Percentiles rank a stretch among this genome's conserved stretches.
phyloP scores from a whole-genome alignment of 306 rosid species.

The Trifolium fragiferum region DNA sequence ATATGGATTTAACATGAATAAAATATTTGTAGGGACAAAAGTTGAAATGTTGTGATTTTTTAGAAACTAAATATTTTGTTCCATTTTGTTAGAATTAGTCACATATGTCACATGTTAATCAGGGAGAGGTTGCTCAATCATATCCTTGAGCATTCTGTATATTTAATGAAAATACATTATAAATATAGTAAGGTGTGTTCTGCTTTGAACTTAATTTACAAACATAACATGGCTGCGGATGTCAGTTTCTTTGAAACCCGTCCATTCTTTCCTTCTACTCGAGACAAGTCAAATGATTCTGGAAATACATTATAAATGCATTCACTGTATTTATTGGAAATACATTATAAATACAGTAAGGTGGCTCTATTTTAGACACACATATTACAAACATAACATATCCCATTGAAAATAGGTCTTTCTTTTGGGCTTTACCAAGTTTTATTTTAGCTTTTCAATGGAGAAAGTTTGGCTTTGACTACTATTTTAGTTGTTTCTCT shows the following conservation, averaged over 20 bases:
- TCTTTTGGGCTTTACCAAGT: conserved; percentile 9
- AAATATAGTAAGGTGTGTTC: no score
- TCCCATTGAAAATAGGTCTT: background rate
- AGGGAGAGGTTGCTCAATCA: no score
- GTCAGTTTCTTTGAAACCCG: no score
- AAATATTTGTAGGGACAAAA: background rate
- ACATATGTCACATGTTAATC: no score
- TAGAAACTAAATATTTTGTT: background rate
- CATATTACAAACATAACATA: conserved; percentile 9
- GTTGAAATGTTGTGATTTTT: background rate
- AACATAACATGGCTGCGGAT: no score
- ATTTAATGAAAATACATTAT: no score
- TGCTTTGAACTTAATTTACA: no score
- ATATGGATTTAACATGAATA: background rate
- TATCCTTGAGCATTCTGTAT: no score
- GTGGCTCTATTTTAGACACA: background rate
- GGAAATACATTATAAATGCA: background rate
- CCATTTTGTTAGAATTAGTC: no score
- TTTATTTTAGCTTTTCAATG: conserved; percentile 23
- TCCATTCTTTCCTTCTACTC: no score
- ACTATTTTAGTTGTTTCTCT: conserved; percentile 32
- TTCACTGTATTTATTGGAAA: background rate
- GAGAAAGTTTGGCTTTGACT: conserved; percentile 28
- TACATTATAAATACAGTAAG: conserved; percentile 13
- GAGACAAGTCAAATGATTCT: no score